Base-by-base conservation (phyloP, 352 stramenopile species). In the Globisporangium alternatum region DNA sequence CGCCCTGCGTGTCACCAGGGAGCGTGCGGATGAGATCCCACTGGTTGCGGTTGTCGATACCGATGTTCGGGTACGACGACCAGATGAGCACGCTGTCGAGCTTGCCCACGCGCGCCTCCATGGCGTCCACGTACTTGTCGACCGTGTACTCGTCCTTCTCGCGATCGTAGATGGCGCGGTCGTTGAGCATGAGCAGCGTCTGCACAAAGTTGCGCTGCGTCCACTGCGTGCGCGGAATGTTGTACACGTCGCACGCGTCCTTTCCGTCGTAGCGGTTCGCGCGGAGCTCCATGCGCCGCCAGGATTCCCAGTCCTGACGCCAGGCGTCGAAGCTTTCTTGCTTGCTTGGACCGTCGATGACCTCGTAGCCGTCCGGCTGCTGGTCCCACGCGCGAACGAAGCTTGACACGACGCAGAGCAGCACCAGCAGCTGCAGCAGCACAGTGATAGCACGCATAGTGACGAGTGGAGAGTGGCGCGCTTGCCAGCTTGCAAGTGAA, bases 11-110 rank as follows among this genome's bases (percentile, higher is more conserved):
- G 0, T 83, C 84, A 35, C 78, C 81, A 0, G 86, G 80, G 0
- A 93, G 72, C n/a, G 78, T 69, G 15, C 81, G 72, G 22, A 91
- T 41, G 13, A 89, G 66, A 55, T 93, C 81, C 74, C 73, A 93
- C 69, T 95, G 86, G 67, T 91, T 95, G n/a, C 84, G 80, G 54
- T 79, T 82, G 69, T 95, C 86, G 52, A 95, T 84, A 22, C 86
- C 86, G 49, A 88, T 83, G 65, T 93, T 93, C 8, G 86, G 86
- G 57, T 95, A 95, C 62, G 80, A 79, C 5, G 84, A 74, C 86
- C 86, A 95, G 49, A 95, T 71, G 52, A 95, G 63, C n/a, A 93
- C 83, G 68, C 83, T 95, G 65, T 95, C 86, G 45, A 93, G 62
- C 25, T 68, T 67, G 9, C 84, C 79, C 12, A 93, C 66, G 8